A percentile compares a stretch with the other conserved stretches of the same genome.
Conservation (phyloP, 1,139 yeast species). For the Ogataea hybrid region DNA sequence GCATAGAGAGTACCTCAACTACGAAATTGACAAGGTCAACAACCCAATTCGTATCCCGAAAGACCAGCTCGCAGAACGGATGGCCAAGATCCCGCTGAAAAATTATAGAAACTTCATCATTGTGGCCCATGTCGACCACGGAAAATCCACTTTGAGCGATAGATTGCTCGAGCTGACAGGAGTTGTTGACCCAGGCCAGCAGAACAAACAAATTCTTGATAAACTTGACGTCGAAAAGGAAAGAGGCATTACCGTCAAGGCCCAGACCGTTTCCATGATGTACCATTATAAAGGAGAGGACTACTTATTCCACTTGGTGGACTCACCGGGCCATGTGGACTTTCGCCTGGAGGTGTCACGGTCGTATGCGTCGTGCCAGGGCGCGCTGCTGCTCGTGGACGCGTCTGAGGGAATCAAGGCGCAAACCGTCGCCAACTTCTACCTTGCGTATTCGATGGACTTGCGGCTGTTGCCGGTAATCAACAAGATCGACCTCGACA, state of each 20-base stretch:
- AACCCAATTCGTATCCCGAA: conserved; percentile 28
- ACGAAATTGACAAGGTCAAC: conserved; percentile 21
- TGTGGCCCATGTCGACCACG: conserved; percentile 98
- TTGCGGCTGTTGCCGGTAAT: conserved; percentile 83
- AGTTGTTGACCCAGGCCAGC: conserved; percentile 71
- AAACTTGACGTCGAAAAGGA: conserved; percentile 93
- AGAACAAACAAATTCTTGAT: conserved; percentile 86
- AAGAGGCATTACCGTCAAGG: conserved; percentile 94
- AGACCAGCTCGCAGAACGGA: conserved; percentile 42
- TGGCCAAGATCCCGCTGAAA: conserved; percentile 71
- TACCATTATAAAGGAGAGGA: conserved; percentile 70
- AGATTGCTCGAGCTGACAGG: conserved; percentile 84
- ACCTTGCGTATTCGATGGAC: conserved; percentile 83
- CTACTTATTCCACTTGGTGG: conserved; percentile 84
- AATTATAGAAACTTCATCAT: conserved; percentile 89
- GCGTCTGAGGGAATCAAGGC: conserved; percentile 98
- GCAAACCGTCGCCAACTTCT: conserved; percentile 95
- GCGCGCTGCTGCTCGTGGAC: conserved; percentile 86
- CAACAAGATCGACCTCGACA: conserved; percentile 87
- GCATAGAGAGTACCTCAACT: conserved; percentile 26
- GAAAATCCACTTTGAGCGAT: conserved; percentile 90
- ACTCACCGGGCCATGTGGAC: conserved; percentile 98
- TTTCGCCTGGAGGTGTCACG: conserved; percentile 91
- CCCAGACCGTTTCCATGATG: conserved; percentile 94
- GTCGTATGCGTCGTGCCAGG: conserved; percentile 95